A percentile compares a stretch with the other conserved stretches of the same genome.
These are phyloP conservation scores for Tricholoma flavovirens DNA, from an alignment of 768 basidiomycete species.

Conservation along the genomic window DNA sequence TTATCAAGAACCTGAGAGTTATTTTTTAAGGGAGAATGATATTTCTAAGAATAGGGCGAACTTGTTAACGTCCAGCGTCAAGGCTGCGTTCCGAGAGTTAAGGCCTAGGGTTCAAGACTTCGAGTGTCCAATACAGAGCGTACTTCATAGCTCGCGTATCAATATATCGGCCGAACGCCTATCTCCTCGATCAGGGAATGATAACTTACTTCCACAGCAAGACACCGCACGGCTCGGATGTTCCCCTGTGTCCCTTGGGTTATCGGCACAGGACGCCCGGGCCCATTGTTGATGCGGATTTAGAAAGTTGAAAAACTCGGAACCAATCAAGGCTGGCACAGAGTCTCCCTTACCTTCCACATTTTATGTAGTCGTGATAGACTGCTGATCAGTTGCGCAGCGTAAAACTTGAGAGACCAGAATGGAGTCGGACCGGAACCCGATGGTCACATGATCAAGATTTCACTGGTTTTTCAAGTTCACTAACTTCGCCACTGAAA, in stretches of 20 bases:
- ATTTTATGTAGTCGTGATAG: neutral
- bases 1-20: neutral
- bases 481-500: neutral
- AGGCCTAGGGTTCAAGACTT: neutral
- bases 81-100: neutral
- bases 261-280: too few relatives aligned
- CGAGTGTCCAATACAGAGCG: neutral
- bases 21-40: neutral
- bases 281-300: neutral
- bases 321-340: too few relatives aligned
- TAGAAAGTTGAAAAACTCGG: too few relatives aligned
- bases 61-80: neutral
- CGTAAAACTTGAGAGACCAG: too few relatives aligned
- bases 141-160: neutral
- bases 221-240: neutral
- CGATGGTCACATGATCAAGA: slow-evolving; percentile 8
- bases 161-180: neutral
- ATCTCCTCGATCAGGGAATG: neutral
- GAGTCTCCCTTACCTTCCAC: too few relatives aligned
- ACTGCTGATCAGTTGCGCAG: too few relatives aligned
- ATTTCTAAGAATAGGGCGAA: neutral
- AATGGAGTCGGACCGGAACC: neutral
- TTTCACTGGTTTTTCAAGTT: neutral
- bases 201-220: neutral
- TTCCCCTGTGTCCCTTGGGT: neutral